phyloP scores from a whole-genome alignment of 805 yeast genomes.

The Wickerhamiella parazyma region DNA sequence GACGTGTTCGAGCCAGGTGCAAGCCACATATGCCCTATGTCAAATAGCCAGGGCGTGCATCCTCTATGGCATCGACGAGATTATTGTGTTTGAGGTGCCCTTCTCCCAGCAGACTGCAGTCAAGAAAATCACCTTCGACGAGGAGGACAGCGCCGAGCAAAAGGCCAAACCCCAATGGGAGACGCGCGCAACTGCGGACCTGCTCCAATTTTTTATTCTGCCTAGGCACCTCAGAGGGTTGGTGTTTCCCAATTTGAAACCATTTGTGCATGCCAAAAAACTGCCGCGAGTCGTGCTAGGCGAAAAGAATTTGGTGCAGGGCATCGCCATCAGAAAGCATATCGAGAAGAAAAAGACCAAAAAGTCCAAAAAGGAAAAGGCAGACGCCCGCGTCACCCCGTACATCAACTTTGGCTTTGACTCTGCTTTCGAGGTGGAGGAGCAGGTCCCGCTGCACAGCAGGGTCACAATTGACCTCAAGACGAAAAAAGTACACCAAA shows the following conservation, averaged over 20 bases:
- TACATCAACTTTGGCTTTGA: conserved; percentile 64
- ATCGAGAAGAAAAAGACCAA: conserved; percentile 32
- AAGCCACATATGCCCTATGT: conserved; percentile 57
- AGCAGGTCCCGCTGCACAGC: conserved; percentile 58
- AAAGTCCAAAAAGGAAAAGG: conserved; percentile 37
- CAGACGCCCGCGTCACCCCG: conserved; percentile 44
- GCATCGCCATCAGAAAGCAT: conserved; percentile 51
- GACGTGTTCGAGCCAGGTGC: conserved; percentile 54
- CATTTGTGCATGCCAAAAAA: conserved; percentile 47
- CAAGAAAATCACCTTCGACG: conserved; percentile 22
- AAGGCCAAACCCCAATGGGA: conserved; percentile 18
- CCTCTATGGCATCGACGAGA: conserved; percentile 55
- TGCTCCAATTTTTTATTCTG: conserved; percentile 69
- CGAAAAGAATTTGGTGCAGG: conserved; percentile 31
- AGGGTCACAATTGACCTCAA: conserved; percentile 68
- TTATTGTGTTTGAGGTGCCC: conserved; percentile 50
- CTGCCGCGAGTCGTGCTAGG: conserved; percentile 50
- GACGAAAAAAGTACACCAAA: conserved; percentile 47
- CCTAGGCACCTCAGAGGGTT: conserved; percentile 66
- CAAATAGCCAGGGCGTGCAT: conserved; percentile 69
- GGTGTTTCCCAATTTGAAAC: conserved; percentile 36
- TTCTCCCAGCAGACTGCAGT: conserved; percentile 21
- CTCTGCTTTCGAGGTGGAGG: conserved; percentile 41
- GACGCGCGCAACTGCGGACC: conserved; percentile 31
- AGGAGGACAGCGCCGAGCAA: conserved; percentile 15